Percentiles rank a stretch among this genome's conserved stretches.
Conservation (phyloP, 2,329 filamentous ascomycete species). For the Nigrospora oryzae region DNA sequence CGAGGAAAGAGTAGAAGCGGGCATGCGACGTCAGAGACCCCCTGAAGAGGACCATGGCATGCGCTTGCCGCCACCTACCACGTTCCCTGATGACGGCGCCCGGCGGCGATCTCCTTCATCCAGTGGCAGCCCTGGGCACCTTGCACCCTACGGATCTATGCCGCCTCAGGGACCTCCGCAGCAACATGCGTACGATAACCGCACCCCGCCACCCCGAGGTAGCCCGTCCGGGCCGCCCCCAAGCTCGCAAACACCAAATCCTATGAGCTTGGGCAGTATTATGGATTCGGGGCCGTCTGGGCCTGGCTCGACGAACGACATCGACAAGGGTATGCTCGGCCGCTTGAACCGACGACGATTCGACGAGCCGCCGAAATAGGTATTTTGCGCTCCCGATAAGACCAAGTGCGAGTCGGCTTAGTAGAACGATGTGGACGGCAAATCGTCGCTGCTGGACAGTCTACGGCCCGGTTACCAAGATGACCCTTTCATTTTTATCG, state of each 20-base stretch:
- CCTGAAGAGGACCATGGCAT: constrained; percentile 27
- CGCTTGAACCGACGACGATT: constrained; percentile 33
- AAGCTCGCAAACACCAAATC: constrained; percentile 27
- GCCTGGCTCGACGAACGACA: constrained; percentile 27
- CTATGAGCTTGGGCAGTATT: constrained; percentile 46
- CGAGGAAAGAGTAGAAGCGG: constrained; percentile 23
- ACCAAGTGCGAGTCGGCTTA: constrained; percentile 1
- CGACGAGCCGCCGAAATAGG: neutral
- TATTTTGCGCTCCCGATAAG: neutral
- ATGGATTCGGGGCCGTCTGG: constrained; percentile 27
- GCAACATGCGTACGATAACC: constrained; percentile 21
- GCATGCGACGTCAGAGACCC: constrained; percentile 26
- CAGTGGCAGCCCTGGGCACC: constrained; percentile 36
- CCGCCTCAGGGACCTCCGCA: constrained; percentile 14
- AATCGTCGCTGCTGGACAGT: neutral
- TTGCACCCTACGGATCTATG: constrained; percentile 28
- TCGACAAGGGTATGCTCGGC: constrained; percentile 47
- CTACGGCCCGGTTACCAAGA: neutral
- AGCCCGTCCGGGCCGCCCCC: constrained; percentile 25
- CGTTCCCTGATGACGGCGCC: constrained; percentile 37
- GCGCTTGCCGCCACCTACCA: constrained; percentile 35
- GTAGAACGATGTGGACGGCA: neutral
- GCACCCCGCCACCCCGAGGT: constrained; percentile 28
- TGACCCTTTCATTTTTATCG: neutral
- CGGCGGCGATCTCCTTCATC: constrained; percentile 45